Evolutionary conservation across 2,329 filamentous ascomycete genomes (phyloP).

Genomic region (Aspergillus sp.): DNA sequence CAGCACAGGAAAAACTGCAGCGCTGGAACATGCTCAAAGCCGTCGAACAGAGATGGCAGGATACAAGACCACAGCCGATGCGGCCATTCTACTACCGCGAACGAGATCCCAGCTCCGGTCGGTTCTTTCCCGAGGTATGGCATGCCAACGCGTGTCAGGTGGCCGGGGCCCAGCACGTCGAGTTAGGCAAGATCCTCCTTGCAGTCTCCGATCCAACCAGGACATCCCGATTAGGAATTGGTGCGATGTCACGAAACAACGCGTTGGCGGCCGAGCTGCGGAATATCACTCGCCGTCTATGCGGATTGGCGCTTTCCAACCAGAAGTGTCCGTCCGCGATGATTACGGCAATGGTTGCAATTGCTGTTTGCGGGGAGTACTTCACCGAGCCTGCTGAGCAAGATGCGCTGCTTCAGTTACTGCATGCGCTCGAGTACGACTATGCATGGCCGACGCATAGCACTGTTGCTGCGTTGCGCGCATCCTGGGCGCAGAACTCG

Average conservation of each 20-base stretch:
- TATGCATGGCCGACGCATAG: neutral
- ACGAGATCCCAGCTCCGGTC: slow-evolving; percentile 27
- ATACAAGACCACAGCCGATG: slow-evolving; percentile 48
- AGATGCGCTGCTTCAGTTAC: neutral
- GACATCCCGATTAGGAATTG: neutral
- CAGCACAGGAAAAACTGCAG: neutral
- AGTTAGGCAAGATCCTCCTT: slow-evolving; percentile 58
- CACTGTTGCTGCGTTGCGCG: no score
- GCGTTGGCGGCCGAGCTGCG: neutral
- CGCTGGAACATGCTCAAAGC: neutral
- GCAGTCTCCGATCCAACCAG: slow-evolving; percentile 53
- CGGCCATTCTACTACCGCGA: slow-evolving; percentile 53
- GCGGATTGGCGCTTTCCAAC: neutral
- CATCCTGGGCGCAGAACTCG: no score
- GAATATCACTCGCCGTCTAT: neutral
- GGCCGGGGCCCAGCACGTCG: slow-evolving; percentile 60
- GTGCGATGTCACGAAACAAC: neutral
- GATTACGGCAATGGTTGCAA: neutral
- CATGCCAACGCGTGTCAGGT: slow-evolving; percentile 58
- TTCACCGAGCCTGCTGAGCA: neutral
- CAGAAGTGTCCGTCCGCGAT: neutral
- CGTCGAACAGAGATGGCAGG: neutral
- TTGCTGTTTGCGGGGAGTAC: neutral
- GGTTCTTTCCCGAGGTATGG: slow-evolving; percentile 59
- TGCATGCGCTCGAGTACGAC: neutral